These are phyloP conservation scores for Sparassis latifolia DNA, from an alignment of 1,284 basidiomycete species.

Conservation along the genomic window DNA sequence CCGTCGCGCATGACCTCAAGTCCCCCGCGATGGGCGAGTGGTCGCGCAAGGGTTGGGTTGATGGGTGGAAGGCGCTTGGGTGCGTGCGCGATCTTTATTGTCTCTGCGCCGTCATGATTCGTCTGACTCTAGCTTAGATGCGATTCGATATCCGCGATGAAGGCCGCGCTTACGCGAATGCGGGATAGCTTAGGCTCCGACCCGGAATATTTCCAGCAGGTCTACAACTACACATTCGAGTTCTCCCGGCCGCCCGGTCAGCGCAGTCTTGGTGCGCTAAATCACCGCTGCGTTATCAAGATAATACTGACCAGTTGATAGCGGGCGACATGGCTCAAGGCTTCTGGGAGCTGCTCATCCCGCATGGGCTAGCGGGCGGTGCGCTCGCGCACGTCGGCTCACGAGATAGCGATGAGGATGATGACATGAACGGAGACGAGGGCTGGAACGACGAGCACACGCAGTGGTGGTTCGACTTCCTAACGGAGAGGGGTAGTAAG, in stretches of 20 bases:
- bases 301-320: constrained; percentile 20
- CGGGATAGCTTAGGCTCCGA: constrained; percentile 63
- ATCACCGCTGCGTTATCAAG: not conserved
- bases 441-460: constrained; percentile 69
- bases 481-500: constrained; percentile 64
- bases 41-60: constrained; percentile 69
- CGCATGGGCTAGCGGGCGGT: constrained; percentile 67
- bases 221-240: constrained; percentile 87
- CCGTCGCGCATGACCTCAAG: constrained; percentile 73
- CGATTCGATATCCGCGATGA: constrained; percentile 71
- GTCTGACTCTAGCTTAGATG: constrained; percentile 37
- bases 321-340: constrained; percentile 70
- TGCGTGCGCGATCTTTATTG: constrained; percentile 25
- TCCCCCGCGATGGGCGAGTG: constrained; percentile 73
- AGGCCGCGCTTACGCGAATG: constrained; percentile 49
- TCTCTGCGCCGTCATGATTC: not conserved
- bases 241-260: constrained; percentile 78
- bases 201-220: constrained; percentile 73
- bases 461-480: constrained; percentile 81
- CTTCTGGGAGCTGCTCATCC: constrained; percentile 83
- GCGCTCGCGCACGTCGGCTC: constrained; percentile 49
- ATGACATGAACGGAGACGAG: constrained; percentile 29
- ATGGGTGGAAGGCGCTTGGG: constrained; percentile 75
- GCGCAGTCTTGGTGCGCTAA: constrained; percentile 55
- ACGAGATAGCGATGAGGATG: constrained; percentile 39